Base-by-base conservation (phyloP, 495 filamentous ascomycete genomes). In the Bombardia bombarda region DNA sequence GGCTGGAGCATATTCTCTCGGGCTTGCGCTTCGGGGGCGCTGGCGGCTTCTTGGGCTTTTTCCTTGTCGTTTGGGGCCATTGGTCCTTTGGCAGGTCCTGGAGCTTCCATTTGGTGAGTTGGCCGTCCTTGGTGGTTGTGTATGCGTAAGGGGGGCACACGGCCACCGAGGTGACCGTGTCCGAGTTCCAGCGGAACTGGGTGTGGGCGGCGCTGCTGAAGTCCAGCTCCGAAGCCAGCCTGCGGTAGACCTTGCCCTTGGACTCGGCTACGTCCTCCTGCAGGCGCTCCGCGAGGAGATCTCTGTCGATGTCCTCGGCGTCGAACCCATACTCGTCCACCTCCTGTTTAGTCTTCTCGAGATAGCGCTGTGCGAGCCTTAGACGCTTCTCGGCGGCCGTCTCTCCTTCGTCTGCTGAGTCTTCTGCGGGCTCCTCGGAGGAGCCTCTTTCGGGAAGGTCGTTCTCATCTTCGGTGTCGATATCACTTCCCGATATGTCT, bases 181-280 rank as follows among this genome's bases (percentile, higher is more conserved):
- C 74, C n/a, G 79, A 78, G 66, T 89, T 79, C 56, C 80, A 82
- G 33, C 83, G 78, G 56, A 90, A 93, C 35, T 82, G 74, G 0
- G 79, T 79, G 60, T 82, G 69, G 2, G 69, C 62, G 6, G 85
- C 85, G 1, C 65, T 55, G 14, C 63, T 64, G 51, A 89, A 81
- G 35, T 79, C 68, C 36, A 90, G 69, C 36, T 84, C 73, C 1
- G 75, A 73, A 19, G 85, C 84, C 33, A 98, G 72, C 49, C 74
- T 74, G 32, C 87, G 77, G 65, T 95, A 95, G 12, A 93, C 67
- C 42, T 83, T 83, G 26, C 92, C 92, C 69, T 97, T 97, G 38
- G 82, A 77, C 61, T 95, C 90, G 20, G 93, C 90, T 32, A 88
- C 88, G 60, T 95, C 92, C 65, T 96, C 86, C 60, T 89, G 80